Base-by-base conservation (phyloP, 2,329 filamentous ascomycete species). In the Monilinia fructigena region DNA sequence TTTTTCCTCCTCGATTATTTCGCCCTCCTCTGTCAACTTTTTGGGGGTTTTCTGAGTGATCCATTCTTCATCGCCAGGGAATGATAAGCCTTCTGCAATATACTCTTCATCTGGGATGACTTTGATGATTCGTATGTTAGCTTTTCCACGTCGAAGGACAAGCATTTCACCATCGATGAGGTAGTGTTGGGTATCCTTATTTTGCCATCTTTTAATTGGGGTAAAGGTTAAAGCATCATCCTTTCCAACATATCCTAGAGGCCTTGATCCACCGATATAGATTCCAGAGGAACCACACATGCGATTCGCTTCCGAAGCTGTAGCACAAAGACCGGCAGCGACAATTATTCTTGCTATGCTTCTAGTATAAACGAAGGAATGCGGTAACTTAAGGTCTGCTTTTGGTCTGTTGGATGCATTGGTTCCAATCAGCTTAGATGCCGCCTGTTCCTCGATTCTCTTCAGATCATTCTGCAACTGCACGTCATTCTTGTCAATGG, bases 91-190 rank as follows among this genome's bases (percentile, higher is more conserved):
- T 38, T 40, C 40, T 26, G 65, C 59, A 11, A 53, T 68, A 56
- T 70, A 75, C n/a, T 75, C 82, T 56, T 84, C 79, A 72, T 89
- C 84, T 68, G 77, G 78, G 40, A 89, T 78, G 68, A 89, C 79
- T 76, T 88, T 80, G 62, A 89, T 80, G 70, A 88, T 81, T 55
- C 85, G 83, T 55, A 89, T 76, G 69, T 88, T 86, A 76, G 87
- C 83, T 78, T 87, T 88, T 70, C 86, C 86, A 73, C 82, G 85
- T 70, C 87, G 84, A 63, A 89, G 78, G 71, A 89, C 82, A 69
- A 89, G 78, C 56, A 88, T 71, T 69, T 82, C 80, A 14, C 67
- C 84, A 68, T 87, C 84, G 23, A 91, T 82, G 65, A 89, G 78
- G 72, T 83, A 90, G 65, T 85, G 83, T 67, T 80, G 74, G 0